phyloP scores from a whole-genome alignment of 225 moss, liverwort and hornwort genomes.

The Sphagnum tenellum region DNA sequence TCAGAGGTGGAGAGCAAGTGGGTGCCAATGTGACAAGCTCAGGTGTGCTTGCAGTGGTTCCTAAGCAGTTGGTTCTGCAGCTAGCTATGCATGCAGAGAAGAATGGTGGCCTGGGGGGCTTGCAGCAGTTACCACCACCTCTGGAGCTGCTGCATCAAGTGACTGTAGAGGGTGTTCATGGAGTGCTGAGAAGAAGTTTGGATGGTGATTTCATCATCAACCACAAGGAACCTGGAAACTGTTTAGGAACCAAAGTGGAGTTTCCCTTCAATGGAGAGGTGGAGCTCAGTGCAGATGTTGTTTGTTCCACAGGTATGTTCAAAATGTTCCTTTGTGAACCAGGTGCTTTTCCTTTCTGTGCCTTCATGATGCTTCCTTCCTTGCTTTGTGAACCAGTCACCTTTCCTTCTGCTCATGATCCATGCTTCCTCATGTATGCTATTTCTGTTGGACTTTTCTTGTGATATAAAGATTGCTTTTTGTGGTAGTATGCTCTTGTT shows the following conservation, averaged over 20 bases:
- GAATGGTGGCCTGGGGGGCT: slow-evolving; percentile 12
- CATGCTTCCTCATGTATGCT: neutral
- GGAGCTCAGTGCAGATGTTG: slow-evolving; percentile 19
- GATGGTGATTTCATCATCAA: slow-evolving; percentile 49
- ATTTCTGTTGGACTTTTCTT: neutral
- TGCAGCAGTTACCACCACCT: no score
- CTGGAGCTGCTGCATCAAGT: slow-evolving; percentile 28
- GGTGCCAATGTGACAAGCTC: slow-evolving; percentile 53
- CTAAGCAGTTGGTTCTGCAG: slow-evolving; percentile 30
- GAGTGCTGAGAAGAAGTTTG: slow-evolving; percentile 33
- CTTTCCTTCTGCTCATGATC: neutral
- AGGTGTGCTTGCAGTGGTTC: slow-evolving; percentile 38
- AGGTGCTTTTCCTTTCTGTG: neutral
- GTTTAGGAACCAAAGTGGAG: slow-evolving; percentile 3
- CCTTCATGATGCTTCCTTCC: neutral
- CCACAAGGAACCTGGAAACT: slow-evolving; percentile 5
- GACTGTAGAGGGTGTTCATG: slow-evolving; percentile 24
- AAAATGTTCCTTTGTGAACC: neutral
- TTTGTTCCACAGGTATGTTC: slow-evolving; percentile 39
- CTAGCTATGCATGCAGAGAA: slow-evolving; percentile 20
- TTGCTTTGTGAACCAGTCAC: neutral
- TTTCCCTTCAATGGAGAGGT: slow-evolving; percentile 10
- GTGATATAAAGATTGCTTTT: neutral
- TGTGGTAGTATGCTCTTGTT: neutral
- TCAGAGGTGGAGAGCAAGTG: slow-evolving; percentile 27